Base-by-base conservation (phyloP, 139 green algal genomes). In the Nannochloris sp. region DNA sequence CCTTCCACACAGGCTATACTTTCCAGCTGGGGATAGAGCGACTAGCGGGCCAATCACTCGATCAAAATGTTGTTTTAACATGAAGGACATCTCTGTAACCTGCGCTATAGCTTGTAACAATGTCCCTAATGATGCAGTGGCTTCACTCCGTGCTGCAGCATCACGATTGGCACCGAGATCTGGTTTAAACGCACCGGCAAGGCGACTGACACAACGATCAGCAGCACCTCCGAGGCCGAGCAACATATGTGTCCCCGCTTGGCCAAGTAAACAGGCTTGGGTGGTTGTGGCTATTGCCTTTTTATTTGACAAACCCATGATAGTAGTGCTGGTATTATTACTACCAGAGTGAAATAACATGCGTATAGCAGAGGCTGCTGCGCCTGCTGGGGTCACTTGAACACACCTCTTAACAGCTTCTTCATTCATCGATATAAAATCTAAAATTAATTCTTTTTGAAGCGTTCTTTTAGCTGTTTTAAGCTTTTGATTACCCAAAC, bases 261-360 rank as follows among this genome's bases (percentile, higher is more conserved):
- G 79, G 24, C 81, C 72, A 51, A 87, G 70, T 54, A 87, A 62
- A 69, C 78, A 87, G 38, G 76, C 77, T 15, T 45, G 19, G 32
- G n/a, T 39, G 0, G 61, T 68, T 30, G 64, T 51, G n/a, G n/a
- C n/a, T n/a, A n/a, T n/a, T n/a, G n/a, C n/a, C n/a, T n/a, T n/a
- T n/a, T n/a, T n/a, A n/a, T n/a, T n/a, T n/a, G n/a, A n/a, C n/a
- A n/a, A n/a, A n/a, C n/a, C n/a, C n/a, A n/a, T n/a, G n/a, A n/a
- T n/a, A n/a, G n/a, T n/a, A n/a, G n/a, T n/a, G n/a, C n/a, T n/a
- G n/a, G n/a, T n/a, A n/a, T n/a, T 45, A 19, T 45, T 12, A 19
- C 12, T 45, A 45, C 12, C 37, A 45, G 12, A 62, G 48, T 82
- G 75, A 64, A 89, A 87, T 4, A 88, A 70, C 42, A 64, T 35